phyloP scores from a whole-genome alignment of 352 stramenopile species.

The Phytophthora meadii region DNA sequence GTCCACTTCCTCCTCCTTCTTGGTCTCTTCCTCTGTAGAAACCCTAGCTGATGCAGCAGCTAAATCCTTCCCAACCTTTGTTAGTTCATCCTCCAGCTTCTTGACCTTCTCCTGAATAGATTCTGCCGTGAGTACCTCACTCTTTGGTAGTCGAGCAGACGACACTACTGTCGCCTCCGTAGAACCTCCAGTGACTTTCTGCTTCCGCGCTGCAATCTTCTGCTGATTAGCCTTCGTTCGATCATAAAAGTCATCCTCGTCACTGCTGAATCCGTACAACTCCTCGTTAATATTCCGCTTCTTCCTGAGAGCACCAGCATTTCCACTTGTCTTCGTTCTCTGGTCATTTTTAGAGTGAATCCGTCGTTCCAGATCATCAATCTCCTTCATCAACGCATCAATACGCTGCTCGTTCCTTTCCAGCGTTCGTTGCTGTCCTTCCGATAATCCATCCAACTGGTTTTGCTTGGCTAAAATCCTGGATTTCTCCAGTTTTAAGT shows the following conservation, averaged over 20 bases:
- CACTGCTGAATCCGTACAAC: conserved; percentile 63
- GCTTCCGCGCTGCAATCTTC: conserved; percentile 47
- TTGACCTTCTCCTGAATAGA: conserved; percentile 58
- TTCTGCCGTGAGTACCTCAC: conserved; percentile 59
- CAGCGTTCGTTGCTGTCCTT: conserved; percentile 68
- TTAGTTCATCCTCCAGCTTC: conserved; percentile 45
- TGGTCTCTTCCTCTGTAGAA: conserved; percentile 18
- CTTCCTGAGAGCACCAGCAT: conserved; percentile 1
- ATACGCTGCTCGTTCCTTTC: conserved; percentile 73
- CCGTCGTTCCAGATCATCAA: conserved; percentile 60
- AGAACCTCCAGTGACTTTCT: conserved; percentile 21
- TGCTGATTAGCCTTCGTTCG: conserved; percentile 67
- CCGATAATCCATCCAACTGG: conserved; percentile 58
- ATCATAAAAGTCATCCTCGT: conserved; percentile 87
- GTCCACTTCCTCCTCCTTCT: conserved; percentile 47
- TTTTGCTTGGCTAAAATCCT: conserved; percentile 82
- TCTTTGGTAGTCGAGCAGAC: conserved; percentile 3
- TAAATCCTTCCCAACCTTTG: conserved; percentile 37
- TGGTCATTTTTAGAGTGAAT: conserved; percentile 67
- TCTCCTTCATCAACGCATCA: conserved; percentile 65
- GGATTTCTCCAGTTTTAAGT: conserved; percentile 69
- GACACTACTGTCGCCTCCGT: not conserved
- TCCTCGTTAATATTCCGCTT: conserved; percentile 42
- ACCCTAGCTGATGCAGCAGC: conserved; percentile 20
- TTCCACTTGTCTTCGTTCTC: conserved; percentile 39